These are phyloP conservation scores for Albatrellus ellisii DNA, from an alignment of 768 basidiomycete genomes.

Conservation along the genomic window DNA sequence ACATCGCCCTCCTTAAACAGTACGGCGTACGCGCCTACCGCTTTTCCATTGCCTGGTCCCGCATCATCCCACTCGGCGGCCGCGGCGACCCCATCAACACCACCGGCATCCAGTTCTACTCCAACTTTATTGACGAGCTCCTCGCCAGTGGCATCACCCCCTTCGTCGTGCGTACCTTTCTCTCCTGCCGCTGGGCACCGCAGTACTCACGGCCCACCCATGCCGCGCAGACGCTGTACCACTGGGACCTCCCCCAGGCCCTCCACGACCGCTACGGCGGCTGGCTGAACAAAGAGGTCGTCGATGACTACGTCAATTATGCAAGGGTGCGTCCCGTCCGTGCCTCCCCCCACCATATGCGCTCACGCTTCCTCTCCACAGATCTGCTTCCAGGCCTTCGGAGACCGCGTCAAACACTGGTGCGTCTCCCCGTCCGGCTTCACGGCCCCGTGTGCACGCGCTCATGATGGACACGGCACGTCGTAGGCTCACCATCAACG, in stretches of 20 bases:
- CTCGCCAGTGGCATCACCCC: conserved; percentile 50
- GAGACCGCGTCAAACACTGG: conserved; percentile 70
- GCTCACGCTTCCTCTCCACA: conserved; percentile 14
- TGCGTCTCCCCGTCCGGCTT: conserved; percentile 15
- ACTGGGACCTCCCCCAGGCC: conserved; percentile 70
- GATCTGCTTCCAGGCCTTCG: conserved; percentile 65
- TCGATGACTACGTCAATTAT: conserved; percentile 52
- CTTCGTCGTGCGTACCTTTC: conserved; percentile 38
- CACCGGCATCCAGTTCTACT: conserved; percentile 57
- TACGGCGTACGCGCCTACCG: conserved; percentile 66
- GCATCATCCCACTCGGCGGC: conserved; percentile 64
- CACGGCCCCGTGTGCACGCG: conserved; percentile 1
- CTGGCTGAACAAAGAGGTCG: conserved; percentile 62
- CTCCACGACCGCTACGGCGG: conserved; percentile 65
- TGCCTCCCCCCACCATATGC: neutral
- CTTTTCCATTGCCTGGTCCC: conserved; percentile 67
- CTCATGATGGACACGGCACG: conserved; percentile 13
- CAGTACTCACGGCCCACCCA: too few relatives aligned
- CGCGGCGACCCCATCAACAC: conserved; percentile 62
- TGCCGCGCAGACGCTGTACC: conserved; percentile 56
- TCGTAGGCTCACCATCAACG: conserved; percentile 57
- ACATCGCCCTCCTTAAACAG: conserved; percentile 43
- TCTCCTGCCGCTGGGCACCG: neutral
- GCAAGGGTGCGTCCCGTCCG: conserved; percentile 19
- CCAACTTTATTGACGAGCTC: conserved; percentile 53